Percentiles rank a stretch among this genome's conserved stretches.
These are phyloP conservation scores for Erythrophleum fordii DNA, from an alignment of 306 rosid genomes.

Conservation along the genomic window DNA sequence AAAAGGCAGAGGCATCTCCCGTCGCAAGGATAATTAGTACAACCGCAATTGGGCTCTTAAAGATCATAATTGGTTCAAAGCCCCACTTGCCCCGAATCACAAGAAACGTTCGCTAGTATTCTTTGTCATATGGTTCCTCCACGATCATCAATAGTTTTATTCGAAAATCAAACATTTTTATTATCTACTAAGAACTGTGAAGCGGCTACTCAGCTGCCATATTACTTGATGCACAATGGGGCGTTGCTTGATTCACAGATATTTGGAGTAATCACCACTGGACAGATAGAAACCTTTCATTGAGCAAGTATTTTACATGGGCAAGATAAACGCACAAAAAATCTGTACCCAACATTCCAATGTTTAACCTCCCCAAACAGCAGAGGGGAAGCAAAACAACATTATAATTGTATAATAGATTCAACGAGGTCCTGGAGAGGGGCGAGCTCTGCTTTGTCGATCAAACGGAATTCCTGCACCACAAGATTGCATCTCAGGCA, in stretches of 20 bases:
- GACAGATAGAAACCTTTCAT: conserved; percentile 33
- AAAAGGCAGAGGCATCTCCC: too few species aligned
- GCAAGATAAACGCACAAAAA: conserved; percentile 40
- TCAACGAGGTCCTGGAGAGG: conserved; percentile 86
- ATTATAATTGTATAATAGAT: conserved; percentile 58
- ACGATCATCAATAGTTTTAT: not conserved
- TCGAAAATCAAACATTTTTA: not conserved
- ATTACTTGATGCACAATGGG: conserved; percentile 27
- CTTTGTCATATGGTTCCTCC: not conserved
- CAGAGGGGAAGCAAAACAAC: not conserved
- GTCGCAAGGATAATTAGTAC: too few species aligned
- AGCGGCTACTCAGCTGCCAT: not conserved
- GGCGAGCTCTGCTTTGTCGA: conserved; percentile 77
- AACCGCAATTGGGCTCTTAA: too few species aligned
- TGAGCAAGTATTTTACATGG: conserved; percentile 42
- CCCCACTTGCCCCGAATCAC: not conserved
- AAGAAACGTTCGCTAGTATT: not conserved
- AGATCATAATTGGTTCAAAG: too few species aligned
- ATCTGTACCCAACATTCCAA: conserved; percentile 31
- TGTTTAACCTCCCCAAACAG: conserved; percentile 34
- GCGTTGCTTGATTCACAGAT: conserved; percentile 23
- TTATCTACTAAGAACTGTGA: not conserved
- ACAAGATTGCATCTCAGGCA: conserved; percentile 31
- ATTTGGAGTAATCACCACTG: conserved; percentile 11
- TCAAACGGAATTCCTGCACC: conserved; percentile 78